Percentiles rank a stretch among this genome's conserved stretches.
Conservation (phyloP, 192 early-diverging fungal genomes). For the Coemansia sp. region DNA sequence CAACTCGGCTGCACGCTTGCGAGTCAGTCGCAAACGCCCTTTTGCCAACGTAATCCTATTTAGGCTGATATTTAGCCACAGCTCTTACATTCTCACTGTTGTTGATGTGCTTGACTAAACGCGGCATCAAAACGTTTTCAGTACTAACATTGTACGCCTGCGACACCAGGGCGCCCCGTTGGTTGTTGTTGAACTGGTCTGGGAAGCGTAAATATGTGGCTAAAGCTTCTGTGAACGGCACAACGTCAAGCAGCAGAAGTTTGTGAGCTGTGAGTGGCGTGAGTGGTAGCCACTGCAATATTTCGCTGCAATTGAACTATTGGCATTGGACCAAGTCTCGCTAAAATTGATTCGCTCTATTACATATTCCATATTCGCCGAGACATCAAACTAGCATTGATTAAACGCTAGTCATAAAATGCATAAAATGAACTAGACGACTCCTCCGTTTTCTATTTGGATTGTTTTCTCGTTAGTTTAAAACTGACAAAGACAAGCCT, state of each 20-base stretch:
- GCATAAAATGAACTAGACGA: too few species aligned
- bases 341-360: too few species aligned
- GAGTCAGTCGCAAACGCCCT: slow-evolving; percentile 5
- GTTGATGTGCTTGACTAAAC: too few species aligned
- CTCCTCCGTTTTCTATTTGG: too few species aligned
- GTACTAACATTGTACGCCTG: too few species aligned
- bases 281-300: slow-evolving; percentile 14
- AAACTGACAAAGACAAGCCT: too few species aligned
- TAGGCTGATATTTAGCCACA: background rate
- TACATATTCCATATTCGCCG: too few species aligned
- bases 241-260: background rate
- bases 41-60: slow-evolving; percentile 6
- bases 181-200: background rate
- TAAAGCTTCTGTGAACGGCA: background rate
- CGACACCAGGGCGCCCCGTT: too few species aligned
- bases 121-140: too few species aligned
- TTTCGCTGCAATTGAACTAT: slow-evolving; percentile 13
- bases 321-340: slow-evolving; percentile 12
- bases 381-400: too few species aligned
- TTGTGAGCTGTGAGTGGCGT: slow-evolving; percentile 14
- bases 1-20: slow-evolving; percentile 17
- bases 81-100: background rate
- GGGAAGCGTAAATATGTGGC: background rate
- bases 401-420: too few species aligned
- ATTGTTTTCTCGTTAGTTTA: too few species aligned